These are phyloP conservation scores for Raphanus raphanistrum DNA, from an alignment of 345 rosid genomes.

Conservation along the genomic window DNA sequence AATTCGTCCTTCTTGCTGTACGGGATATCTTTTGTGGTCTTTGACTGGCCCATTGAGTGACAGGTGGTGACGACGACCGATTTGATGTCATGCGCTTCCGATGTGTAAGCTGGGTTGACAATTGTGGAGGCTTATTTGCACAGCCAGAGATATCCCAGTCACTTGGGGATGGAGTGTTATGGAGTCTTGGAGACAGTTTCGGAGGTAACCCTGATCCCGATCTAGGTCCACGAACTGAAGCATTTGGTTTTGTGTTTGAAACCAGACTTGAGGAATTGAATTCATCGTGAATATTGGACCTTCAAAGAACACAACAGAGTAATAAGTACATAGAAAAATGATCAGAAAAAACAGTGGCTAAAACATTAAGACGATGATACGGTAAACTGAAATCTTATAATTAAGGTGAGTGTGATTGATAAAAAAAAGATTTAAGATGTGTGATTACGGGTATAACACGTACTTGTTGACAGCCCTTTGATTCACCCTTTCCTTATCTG, in stretches of 20 bases:
- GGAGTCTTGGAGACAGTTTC: slow-evolving; percentile 67
- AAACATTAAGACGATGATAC: slow-evolving; percentile 8
- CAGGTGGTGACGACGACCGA: slow-evolving; percentile 80
- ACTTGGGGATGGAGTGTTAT: slow-evolving; percentile 60
- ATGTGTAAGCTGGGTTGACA: slow-evolving; percentile 55
- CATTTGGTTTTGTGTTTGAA: slow-evolving; percentile 58
- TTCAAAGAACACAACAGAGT: slow-evolving; percentile 31
- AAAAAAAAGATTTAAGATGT: background rate
- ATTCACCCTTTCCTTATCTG: slow-evolving; percentile 84
- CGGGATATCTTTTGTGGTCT: slow-evolving; percentile 87
- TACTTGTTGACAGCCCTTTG: slow-evolving; percentile 77
- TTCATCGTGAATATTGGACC: slow-evolving; percentile 71
- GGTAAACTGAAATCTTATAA: slow-evolving; percentile 15
- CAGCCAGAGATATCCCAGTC: slow-evolving; percentile 89
- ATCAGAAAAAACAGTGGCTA: slow-evolving; percentile 22
- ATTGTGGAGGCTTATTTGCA: slow-evolving; percentile 64
- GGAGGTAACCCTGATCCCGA: slow-evolving; percentile 63
- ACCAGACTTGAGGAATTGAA: slow-evolving; percentile 73
- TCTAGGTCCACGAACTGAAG: slow-evolving; percentile 72
- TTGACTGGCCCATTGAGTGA: slow-evolving; percentile 81
- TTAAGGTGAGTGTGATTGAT: slow-evolving; percentile 7
- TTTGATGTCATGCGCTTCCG: slow-evolving; percentile 69
- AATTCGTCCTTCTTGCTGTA: slow-evolving; percentile 78
- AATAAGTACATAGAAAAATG: slow-evolving; percentile 13
- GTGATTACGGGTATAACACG: slow-evolving; percentile 26